Percentiles rank a stretch among this genome's conserved stretches.
Evolutionary conservation across 2,329 filamentous ascomycete species (phyloP).

Genomic region (Fusarium sp.): DNA sequence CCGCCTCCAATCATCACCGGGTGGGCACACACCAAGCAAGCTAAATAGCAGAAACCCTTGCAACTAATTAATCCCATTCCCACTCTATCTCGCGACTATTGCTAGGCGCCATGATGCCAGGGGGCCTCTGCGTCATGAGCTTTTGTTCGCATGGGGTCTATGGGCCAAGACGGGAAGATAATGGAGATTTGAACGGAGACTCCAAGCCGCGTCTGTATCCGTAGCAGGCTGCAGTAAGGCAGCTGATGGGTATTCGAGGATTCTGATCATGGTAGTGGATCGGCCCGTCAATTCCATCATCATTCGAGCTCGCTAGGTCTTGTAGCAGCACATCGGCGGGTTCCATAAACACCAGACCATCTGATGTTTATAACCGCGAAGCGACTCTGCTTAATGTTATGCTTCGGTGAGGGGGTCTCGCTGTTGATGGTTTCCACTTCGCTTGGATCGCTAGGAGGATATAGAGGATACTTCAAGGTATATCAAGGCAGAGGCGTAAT

Average conservation of each 20-base stretch:
- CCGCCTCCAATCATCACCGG: slow-evolving; percentile 19
- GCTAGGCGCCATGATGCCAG: slow-evolving; percentile 38
- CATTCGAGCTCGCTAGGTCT: slow-evolving; percentile 34
- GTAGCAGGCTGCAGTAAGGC: slow-evolving; percentile 12
- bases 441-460: slow-evolving; percentile 1
- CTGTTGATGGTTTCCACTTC: slow-evolving; percentile 11
- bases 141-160: slow-evolving; percentile 12
- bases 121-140: slow-evolving; percentile 34
- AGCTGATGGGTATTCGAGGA: slow-evolving; percentile 1
- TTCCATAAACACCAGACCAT: slow-evolving; percentile 35
- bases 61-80: slow-evolving; percentile 29
- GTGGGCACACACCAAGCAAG: slow-evolving; percentile 17
- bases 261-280: slow-evolving; percentile 29
- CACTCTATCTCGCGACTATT: slow-evolving; percentile 19
- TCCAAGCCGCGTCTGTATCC: slow-evolving; percentile 18
- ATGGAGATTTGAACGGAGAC: slow-evolving; percentile 29
- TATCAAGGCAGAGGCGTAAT: slow-evolving; percentile 26
- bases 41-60: slow-evolving; percentile 33
- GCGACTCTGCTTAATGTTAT: slow-evolving; percentile 4
- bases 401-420: slow-evolving; percentile 5
- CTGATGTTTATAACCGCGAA: slow-evolving; percentile 23
- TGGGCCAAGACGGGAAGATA: slow-evolving; percentile 35
- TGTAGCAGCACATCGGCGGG: slow-evolving; percentile 20
- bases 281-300: slow-evolving; percentile 42
- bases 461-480: slow-evolving; percentile 22